Base-by-base conservation (phyloP, 2,329 filamentous ascomycete species). In the Calonectria naviculata region DNA sequence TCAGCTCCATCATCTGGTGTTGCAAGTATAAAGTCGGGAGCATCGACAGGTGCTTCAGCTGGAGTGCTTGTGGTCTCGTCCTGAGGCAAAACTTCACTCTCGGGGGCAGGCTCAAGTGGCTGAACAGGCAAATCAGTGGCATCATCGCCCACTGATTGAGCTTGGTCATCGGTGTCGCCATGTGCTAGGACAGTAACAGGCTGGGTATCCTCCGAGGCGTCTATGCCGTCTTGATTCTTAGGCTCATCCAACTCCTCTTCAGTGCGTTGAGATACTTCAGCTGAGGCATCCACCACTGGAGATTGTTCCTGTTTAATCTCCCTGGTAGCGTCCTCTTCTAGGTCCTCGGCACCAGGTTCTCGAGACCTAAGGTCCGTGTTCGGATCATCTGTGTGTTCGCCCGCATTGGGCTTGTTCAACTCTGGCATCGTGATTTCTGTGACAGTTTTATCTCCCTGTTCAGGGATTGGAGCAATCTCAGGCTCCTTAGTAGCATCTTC, bases 341-440 rank as follows among this genome's bases (percentile, higher is more conserved):
- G 66, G 67, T 65, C 60, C 60, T 74, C 44, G 56, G 56, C 63
- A 61, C 61, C 61, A 34, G 62, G 64, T 65, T 73, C 75, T 65
- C 52, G 58, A 19, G 68, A 17, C 52, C 54, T 29, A 31, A 61
- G 42, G n/a, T 21, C 15, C 36, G n/a, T 49, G 26, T 31, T 24
- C 38, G 31, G n/a, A 60, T 65, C 46, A 52, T 68, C 73, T 42
- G 29, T 44, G 60, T 47, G 71, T 58, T 65, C 67, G 67, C 71
- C 70, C 36, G 49, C 58, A 62, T 56, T 65, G 28, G 72, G 68
- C 64, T 71, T 41, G 31, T 72, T 64, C 67, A 71, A 66, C 61
- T 67, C 70, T 76, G 68, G 71, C 74, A 75, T 75, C 72, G 74
- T 73, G 69, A 70, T 79, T 70, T 70, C 71, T 77, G 70, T 68